phyloP scores from a whole-genome alignment of 345 rosid genomes.

The Melastoma malabathricum region DNA sequence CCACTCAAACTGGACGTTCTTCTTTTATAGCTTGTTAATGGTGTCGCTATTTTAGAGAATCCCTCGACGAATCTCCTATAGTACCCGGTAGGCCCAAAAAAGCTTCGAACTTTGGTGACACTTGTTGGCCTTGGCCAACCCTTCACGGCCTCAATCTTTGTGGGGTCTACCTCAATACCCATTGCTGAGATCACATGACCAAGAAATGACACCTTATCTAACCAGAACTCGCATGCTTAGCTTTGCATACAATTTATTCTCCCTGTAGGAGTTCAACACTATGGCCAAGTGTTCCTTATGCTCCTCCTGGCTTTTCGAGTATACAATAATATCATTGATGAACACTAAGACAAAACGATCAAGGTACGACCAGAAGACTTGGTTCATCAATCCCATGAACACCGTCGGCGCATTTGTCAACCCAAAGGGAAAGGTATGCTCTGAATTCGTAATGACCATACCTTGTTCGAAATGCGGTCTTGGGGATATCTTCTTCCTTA shows the following conservation, averaged over 20 bases:
- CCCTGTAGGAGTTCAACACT: neutral
- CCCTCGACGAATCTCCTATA: neutral
- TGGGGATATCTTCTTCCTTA: neutral
- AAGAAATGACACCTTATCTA: neutral
- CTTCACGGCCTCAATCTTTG: neutral
- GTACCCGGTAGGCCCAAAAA: neutral
- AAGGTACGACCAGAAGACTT: neutral
- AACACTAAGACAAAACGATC: neutral
- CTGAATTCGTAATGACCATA: neutral
- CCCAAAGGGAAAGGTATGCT: neutral
- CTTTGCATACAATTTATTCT: neutral
- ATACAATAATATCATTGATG: neutral
- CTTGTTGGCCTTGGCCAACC: neutral
- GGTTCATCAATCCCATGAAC: neutral
- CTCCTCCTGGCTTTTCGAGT: neutral
- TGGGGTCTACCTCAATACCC: neutral
- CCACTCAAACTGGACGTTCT: neutral
- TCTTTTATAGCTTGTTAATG: neutral
- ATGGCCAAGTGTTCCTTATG: neutral
- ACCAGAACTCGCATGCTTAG: neutral
- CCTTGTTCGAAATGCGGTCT: neutral
- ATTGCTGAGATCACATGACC: neutral
- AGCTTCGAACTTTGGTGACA: neutral
- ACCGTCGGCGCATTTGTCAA: neutral
- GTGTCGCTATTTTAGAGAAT: neutral